These are phyloP conservation scores for Puccinia coronata DNA, from an alignment of 1,284 basidiomycete genomes.

Conservation along the genomic window DNA sequence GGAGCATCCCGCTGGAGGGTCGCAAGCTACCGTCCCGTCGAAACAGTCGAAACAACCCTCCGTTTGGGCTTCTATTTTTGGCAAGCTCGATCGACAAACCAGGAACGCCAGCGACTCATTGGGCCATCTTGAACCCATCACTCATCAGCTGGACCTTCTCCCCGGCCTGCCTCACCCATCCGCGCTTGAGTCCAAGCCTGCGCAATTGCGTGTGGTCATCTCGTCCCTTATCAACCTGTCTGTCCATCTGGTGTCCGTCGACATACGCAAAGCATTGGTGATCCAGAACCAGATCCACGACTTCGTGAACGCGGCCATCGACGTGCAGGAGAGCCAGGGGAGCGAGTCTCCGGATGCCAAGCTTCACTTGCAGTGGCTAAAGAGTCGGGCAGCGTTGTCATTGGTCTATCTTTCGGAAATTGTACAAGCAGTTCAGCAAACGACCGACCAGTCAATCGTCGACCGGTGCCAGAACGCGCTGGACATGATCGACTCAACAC, in stretches of 20 bases:
- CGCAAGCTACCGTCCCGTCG: not conserved
- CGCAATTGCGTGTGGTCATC: slow-evolving; percentile 6
- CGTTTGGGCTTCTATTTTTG: not conserved
- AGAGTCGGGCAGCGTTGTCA: slow-evolving; percentile 34
- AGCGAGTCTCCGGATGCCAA: slow-evolving; percentile 12
- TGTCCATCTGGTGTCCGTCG: slow-evolving; percentile 30
- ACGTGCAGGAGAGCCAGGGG: not conserved
- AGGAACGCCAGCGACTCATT: not conserved
- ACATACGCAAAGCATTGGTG: slow-evolving; percentile 16
- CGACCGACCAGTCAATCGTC: not conserved
- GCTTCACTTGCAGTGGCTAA: slow-evolving; percentile 39
- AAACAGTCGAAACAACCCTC: not conserved
- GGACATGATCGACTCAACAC: not conserved
- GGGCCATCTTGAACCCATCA: not conserved
- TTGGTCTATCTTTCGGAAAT: slow-evolving; percentile 40
- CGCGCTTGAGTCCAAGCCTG: slow-evolving; percentile 3
- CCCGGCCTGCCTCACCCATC: not conserved
- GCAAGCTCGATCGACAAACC: not conserved
- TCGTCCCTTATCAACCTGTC: slow-evolving; percentile 28
- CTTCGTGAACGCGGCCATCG: not conserved
- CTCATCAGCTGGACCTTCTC: not conserved
- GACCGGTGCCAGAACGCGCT: slow-evolving; percentile 21
- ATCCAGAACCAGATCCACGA: slow-evolving; percentile 20
- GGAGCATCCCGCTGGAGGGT: not conserved
- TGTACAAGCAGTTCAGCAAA: slow-evolving; percentile 10